These are phyloP conservation scores for Diaporthe citrichinensis DNA, from an alignment of 2,329 filamentous ascomycete species.

Conservation along the genomic window DNA sequence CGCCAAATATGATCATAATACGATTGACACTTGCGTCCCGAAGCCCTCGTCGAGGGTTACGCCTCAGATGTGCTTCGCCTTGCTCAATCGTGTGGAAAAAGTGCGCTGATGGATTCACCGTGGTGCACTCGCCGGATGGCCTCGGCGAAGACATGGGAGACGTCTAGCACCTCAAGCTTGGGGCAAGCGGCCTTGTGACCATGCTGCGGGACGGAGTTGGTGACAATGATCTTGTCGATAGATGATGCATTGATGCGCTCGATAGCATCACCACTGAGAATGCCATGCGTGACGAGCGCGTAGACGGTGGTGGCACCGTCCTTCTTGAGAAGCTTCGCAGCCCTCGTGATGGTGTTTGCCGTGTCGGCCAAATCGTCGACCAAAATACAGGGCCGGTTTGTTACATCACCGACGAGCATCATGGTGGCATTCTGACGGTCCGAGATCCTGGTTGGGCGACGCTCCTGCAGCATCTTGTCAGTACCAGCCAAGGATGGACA, in stretches of 20 bases:
- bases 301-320: conserved; percentile 94
- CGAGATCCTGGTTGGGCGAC: conserved; percentile 87
- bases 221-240: conserved; percentile 94
- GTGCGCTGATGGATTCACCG: conserved; percentile 95
- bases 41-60: neutral
- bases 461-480: conserved; percentile 72
- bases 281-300: conserved; percentile 93
- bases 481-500: conserved; percentile 3
- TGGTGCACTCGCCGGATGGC: conserved; percentile 96
- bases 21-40: conserved; percentile 8
- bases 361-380: conserved; percentile 97
- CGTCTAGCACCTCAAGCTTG: conserved; percentile 92
- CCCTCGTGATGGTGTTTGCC: conserved; percentile 95
- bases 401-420: conserved; percentile 93
- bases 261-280: conserved; percentile 95
- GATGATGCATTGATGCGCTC: conserved; percentile 93
- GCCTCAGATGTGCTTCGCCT: neutral
- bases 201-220: conserved; percentile 92
- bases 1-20: conserved; percentile 38
- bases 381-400: conserved; percentile 82
- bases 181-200: conserved; percentile 83
- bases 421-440: conserved; percentile 94
- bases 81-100: conserved; percentile 85
- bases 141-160: conserved; percentile 93
- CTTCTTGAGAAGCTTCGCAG: conserved; percentile 96